Evolutionary conservation across 495 filamentous ascomycete genomes (phyloP).

Genomic region (Penicillium tannophilum): DNA sequence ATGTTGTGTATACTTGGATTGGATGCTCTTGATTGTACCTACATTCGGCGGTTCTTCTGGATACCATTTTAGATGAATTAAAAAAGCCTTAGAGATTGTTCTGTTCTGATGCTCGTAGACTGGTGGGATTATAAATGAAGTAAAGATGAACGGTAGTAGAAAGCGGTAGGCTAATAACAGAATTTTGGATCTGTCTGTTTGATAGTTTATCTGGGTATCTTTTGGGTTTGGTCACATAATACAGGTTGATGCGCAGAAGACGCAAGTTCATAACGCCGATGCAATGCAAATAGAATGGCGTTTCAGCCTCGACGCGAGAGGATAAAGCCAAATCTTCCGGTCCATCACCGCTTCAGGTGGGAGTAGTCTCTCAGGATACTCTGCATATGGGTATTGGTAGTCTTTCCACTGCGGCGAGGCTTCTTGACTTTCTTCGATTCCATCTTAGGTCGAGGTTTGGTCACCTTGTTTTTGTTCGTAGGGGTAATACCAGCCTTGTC

Average conservation of each 20-base stretch:
- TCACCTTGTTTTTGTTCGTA: slow-evolving; percentile 70
- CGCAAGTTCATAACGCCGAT: slow-evolving; percentile 21
- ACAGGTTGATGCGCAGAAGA: background rate
- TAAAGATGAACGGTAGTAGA: too few species aligned
- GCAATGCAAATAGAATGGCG: slow-evolving; percentile 21
- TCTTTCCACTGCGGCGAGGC: slow-evolving; percentile 73
- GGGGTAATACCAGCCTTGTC: slow-evolving; percentile 74
- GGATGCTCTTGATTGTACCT: slow-evolving; percentile 22
- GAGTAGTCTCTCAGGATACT: slow-evolving; percentile 85
- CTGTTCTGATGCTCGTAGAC: background rate
- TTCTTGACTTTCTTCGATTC: slow-evolving; percentile 65
- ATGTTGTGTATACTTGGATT: slow-evolving; percentile 15
- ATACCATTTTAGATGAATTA: slow-evolving; percentile 29
- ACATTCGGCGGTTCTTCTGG: slow-evolving; percentile 19
- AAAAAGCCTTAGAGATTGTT: slow-evolving; percentile 7
- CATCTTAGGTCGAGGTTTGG: slow-evolving; percentile 57
- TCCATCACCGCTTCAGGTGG: slow-evolving; percentile 53
- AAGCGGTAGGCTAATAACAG: too few species aligned
- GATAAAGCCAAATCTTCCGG: background rate
- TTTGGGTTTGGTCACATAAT: slow-evolving; percentile 25
- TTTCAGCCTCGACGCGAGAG: background rate
- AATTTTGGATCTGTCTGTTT: background rate
- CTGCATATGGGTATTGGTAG: slow-evolving; percentile 91
- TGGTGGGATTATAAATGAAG: background rate
- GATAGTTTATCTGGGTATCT: slow-evolving; percentile 35